phyloP scores from a whole-genome alignment of 305 asterid genomes.

The Petunia hybrid region DNA sequence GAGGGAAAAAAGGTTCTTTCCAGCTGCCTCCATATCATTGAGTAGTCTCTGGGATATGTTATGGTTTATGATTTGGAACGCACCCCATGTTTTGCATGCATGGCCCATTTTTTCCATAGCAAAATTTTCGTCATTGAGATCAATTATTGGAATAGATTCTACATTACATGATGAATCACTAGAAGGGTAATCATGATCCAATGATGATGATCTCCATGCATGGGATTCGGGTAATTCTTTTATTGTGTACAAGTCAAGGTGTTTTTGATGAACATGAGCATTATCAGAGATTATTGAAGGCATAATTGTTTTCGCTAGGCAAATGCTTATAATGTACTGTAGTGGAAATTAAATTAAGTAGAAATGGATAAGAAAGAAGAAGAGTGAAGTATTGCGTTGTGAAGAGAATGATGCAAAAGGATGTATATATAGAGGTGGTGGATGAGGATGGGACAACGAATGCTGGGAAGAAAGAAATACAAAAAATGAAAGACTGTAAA shows the following conservation, averaged over 20 bases:
- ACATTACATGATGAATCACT: conserved; percentile 26
- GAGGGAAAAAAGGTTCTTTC: conserved; percentile 66
- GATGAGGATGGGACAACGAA: conserved; percentile 30
- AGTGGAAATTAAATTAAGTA: neutral
- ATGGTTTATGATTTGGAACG: conserved; percentile 79
- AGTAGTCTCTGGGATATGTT: conserved; percentile 52
- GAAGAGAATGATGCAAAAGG: conserved; percentile 20
- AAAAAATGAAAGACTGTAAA: neutral
- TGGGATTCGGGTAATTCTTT: conserved; percentile 88
- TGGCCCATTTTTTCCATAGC: conserved; percentile 67
- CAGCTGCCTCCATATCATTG: conserved; percentile 53
- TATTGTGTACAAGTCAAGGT: conserved; percentile 66
- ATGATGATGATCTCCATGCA: conserved; percentile 68
- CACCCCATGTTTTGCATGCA: conserved; percentile 97
- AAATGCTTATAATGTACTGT: neutral
- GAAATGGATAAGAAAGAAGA: neutral
- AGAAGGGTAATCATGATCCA: conserved; percentile 5
- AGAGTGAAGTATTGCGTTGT: neutral
- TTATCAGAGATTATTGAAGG: conserved; percentile 53
- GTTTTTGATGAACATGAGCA: conserved; percentile 47
- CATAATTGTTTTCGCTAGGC: conserved; percentile 40
- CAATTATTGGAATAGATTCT: conserved; percentile 64
- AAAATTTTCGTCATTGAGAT: conserved; percentile 39
- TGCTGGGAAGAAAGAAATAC: neutral
- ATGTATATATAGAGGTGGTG: conserved; percentile 4